Base-by-base conservation (phyloP, 2,329 filamentous ascomycete genomes). In the Lachnellula cervina region DNA sequence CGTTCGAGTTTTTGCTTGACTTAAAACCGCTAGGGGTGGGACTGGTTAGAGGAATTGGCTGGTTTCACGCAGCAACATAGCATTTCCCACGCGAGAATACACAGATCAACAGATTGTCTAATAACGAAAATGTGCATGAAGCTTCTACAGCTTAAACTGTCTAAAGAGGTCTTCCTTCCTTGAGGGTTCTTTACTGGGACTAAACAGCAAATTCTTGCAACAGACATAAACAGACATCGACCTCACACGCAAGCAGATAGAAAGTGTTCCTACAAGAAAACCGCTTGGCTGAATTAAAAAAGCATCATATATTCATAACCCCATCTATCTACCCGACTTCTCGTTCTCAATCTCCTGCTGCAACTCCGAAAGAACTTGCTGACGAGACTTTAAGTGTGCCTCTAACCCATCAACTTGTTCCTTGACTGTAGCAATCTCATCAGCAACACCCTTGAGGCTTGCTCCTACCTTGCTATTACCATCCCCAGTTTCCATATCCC, bases 391-490 rank as follows among this genome's bases (percentile, higher is more conserved):
- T 67, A 97, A 74, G 77, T 99, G 94, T 59, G 78, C 75, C 76
- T 96, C 91, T 62, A 99, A 72, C 0, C 92, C 91, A 62, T 97
- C 91, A 2, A 99, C 86, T 77, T 99, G 93, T 74, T 97, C 93
- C 67, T 83, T 87, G n/a, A 99, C 90, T 46, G 89, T 89, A 66
- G 88, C 82, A 69, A 99, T 81, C 73, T 99, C 94, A 38, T 96
- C 92, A 56, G 83, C 77, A 43, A 97, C 84, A 38, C 86, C 84
- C 73, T 91, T 88, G 58, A 97, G 71, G 59, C 81, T 82, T 60
- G 86, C 83, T 0, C 90, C 91, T 7, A 81, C 82, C 67, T 85
- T 84, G 51, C 77, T 83, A 74, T 80, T 86, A 60, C 82, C 85
- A 53, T 82, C 80, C 32, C 88, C 89, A 60, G 84, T 81, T 73